Conservation (phyloP, 2,329 filamentous ascomycete genomes). For the Exophiala calicioides region DNA sequence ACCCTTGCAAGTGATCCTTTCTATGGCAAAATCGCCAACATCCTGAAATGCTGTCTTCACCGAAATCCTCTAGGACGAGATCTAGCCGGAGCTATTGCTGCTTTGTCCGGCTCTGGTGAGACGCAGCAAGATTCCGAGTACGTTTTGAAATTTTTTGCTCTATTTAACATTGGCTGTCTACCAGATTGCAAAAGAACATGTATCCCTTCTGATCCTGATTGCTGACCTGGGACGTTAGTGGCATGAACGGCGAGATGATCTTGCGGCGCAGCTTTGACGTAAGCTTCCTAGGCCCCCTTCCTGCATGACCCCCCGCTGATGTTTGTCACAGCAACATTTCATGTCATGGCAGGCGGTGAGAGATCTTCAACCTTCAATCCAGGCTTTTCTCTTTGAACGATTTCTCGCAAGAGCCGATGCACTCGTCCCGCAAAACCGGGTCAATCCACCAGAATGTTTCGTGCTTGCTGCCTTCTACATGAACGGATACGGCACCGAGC, state of each 20-base stretch:
- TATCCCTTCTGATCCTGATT: neutral
- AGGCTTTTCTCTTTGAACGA: slow-evolving; percentile 1
- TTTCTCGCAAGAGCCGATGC: neutral
- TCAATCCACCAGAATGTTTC: slow-evolving; percentile 3
- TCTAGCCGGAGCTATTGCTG: neutral
- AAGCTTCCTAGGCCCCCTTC: neutral
- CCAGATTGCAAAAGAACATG: too few species aligned
- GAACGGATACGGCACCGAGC: slow-evolving; percentile 4
- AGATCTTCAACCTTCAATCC: slow-evolving; percentile 3
- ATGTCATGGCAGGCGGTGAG: slow-evolving; percentile 2
- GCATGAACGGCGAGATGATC: neutral
- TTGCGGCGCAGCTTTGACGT: slow-evolving; percentile 3
- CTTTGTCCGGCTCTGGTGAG: neutral
- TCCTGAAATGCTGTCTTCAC: neutral
- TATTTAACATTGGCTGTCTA: too few species aligned
- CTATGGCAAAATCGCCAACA: slow-evolving; percentile 1
- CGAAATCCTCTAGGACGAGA: neutral
- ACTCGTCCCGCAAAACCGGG: neutral
- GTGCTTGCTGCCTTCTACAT: slow-evolving; percentile 1
- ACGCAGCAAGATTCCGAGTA: slow-evolving; percentile 1
- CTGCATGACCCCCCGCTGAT: neutral
- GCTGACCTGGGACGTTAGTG: neutral
- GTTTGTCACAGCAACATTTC: neutral
- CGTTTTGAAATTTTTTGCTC: neutral
- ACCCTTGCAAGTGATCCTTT: neutral